A percentile compares a stretch with the other conserved stretches of the same genome.
phyloP scores from a whole-genome alignment of 129 eudicot species.

The Cynara cardunculus region DNA sequence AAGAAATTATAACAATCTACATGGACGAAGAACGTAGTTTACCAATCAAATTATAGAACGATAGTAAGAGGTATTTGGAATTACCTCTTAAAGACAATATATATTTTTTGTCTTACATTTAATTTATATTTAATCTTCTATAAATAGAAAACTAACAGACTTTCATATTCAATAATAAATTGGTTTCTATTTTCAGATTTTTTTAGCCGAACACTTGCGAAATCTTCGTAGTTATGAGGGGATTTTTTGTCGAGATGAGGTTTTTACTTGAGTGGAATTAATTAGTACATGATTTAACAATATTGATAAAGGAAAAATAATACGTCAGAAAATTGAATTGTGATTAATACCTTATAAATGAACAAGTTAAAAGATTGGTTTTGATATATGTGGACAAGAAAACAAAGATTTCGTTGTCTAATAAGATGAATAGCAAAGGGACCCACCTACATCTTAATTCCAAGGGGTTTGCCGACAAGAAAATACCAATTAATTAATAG shows the following conservation, averaged over 20 bases:
- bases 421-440: slow-evolving; percentile 6
- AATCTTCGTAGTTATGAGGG: neutral
- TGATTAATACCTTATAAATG: neutral
- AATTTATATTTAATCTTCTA: too few relatives aligned
- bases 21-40: too few relatives aligned
- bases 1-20: too few relatives aligned
- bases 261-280: neutral
- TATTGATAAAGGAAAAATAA: neutral
- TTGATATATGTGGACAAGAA: neutral
- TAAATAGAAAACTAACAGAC: neutral
- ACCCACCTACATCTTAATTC: slow-evolving; percentile 4
- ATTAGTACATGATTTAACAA: too few relatives aligned
- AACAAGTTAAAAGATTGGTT: neutral
- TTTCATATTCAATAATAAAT: neutral
- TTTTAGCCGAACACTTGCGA: neutral
- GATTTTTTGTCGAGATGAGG: neutral
- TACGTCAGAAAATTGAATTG: neutral
- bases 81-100: neutral
- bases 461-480: slow-evolving; percentile 27
- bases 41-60: neutral
- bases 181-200: neutral
- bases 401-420: slow-evolving; percentile 15
- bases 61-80: neutral
- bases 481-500: neutral
- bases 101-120: neutral